Percentiles rank a stretch among this genome's conserved stretches.
Evolutionary conservation across 306 rosid species (phyloP).

Genomic region (Begonia loranthoides): DNA sequence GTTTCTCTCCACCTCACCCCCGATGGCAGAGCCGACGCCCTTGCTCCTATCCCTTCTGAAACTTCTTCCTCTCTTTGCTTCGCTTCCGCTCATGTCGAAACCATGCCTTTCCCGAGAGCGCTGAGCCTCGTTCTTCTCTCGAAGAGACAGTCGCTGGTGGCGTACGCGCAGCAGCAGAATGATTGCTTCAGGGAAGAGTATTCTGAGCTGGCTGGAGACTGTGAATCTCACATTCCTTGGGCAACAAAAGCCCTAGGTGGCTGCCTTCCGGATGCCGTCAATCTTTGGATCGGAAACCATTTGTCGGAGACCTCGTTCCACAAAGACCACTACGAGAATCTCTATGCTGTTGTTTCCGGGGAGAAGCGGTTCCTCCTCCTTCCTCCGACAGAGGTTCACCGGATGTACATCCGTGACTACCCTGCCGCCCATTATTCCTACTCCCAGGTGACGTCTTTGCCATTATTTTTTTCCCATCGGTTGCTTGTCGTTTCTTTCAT

Average conservation of each 20-base stretch:
- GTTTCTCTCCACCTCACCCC: conserved; percentile 82
- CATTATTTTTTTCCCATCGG: not conserved
- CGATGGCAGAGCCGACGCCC: conserved; percentile 59
- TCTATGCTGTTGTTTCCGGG: conserved; percentile 66
- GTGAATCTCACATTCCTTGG: conserved; percentile 50
- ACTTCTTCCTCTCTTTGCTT: conserved; percentile 19
- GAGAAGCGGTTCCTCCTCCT: conserved; percentile 60
- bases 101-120: conserved; percentile 19
- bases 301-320: conserved; percentile 55
- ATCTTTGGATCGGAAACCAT: conserved; percentile 65
- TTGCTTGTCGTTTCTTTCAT: not conserved
- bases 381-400: conserved; percentile 73
- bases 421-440: conserved; percentile 51
- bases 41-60: conserved; percentile 11
- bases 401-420: conserved; percentile 47
- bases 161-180: conserved; percentile 73
- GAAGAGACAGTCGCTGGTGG: conserved; percentile 15
- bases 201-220: conserved; percentile 34
- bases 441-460: conserved; percentile 23
- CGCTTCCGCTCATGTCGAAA: conserved; percentile 23
- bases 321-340: conserved; percentile 79
- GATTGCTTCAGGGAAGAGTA: conserved; percentile 64
- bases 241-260: conserved; percentile 67
- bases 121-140: conserved; percentile 16
- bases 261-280: conserved; percentile 55